Evolutionary conservation across 208 protist genomes (phyloP).

Genomic region (Phytomonas francai): DNA sequence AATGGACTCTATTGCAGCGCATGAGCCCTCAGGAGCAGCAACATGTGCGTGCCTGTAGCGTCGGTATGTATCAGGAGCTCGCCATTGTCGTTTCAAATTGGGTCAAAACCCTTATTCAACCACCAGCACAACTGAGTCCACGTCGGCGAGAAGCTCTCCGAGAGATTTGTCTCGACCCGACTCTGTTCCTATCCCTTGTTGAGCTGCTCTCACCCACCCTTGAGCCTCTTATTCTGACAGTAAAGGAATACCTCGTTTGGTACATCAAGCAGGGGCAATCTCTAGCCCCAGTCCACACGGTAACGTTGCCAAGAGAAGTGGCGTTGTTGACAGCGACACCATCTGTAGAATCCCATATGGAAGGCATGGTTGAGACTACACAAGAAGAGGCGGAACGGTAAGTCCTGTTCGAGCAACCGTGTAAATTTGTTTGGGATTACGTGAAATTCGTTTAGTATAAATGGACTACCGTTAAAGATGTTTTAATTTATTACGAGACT

Average conservation of each 20-base stretch:
- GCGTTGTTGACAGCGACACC: not conserved
- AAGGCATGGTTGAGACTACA: not conserved
- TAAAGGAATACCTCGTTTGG: slow-evolving; percentile 74
- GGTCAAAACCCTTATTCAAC: slow-evolving; percentile 34
- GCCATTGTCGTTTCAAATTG: slow-evolving; percentile 53
- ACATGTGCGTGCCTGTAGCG: slow-evolving; percentile 68
- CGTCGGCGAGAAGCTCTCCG: slow-evolving; percentile 24
- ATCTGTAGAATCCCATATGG: not conserved
- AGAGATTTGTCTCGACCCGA: slow-evolving; percentile 29
- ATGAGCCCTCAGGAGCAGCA: slow-evolving; percentile 78
- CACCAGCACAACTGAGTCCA: not conserved
- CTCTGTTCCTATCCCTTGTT: slow-evolving; percentile 62
- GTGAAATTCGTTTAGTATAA: not conserved
- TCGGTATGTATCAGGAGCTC: slow-evolving; percentile 84
- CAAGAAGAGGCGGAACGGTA: not conserved
- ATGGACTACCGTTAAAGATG: not conserved
- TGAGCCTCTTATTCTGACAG: slow-evolving; percentile 49
- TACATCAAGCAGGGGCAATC: slow-evolving; percentile 32
- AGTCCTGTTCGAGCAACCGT: not conserved
- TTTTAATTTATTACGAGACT: not conserved
- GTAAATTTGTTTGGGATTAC: not conserved
- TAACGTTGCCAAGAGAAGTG: not conserved
- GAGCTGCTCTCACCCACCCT: slow-evolving; percentile 50
- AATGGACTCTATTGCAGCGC: slow-evolving; percentile 26
- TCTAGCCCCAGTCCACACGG: not conserved